Evolutionary conservation across 2,329 filamentous ascomycete species (phyloP), one percentile per base, ranked within the genome.

Genomic region (Exophiala spinifera): DNA sequence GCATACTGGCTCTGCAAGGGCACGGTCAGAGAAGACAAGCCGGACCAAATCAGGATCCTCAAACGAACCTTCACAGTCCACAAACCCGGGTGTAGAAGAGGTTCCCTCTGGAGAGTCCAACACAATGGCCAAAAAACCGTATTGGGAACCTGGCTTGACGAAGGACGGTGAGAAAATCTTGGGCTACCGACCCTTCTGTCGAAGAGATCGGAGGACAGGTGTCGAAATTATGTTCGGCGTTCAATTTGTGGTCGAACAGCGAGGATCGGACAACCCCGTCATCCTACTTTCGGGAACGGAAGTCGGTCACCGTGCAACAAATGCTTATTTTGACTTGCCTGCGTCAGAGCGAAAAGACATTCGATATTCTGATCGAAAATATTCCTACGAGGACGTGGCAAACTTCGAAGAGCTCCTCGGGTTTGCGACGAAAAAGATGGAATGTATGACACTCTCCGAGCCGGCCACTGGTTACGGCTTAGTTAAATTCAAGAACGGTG

Each of bases 391-490:
- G 28, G 28, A 46, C 43, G 14, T 15, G 43, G 43, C 4, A 13
- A 33, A 46, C 43, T 46, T 46, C 43, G 43, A 46, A 28, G 19
- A 46, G 7, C 43, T 46, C 28, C 43, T 46, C 43, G 21, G 43
- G 19, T 46, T 46, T 46, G 43, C 21, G 19, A 46, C 43, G 43
- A 28, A 28, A 28, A 46, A 25, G n/a, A 42, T 42, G 17, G 39
- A 42, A 19, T 42, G 7, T 15, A 19, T 42, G 17, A 42, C 39
- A 10, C 11, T 42, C 39, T 42, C 39, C 39, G 43, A 46, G 31
- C 11, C 21, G 7, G n/a, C 43, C 7, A 46, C 43, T 46, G 21
- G 43, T 11, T 46, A 46, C 28, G 43, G 43, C 8, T 46, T 28
- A 17, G 43, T 46, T 6, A 25, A 46, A 33, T 33, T 46, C 14